Conservation (phyloP, 805 yeast genomes). For the Candida sanyiensis region DNA sequence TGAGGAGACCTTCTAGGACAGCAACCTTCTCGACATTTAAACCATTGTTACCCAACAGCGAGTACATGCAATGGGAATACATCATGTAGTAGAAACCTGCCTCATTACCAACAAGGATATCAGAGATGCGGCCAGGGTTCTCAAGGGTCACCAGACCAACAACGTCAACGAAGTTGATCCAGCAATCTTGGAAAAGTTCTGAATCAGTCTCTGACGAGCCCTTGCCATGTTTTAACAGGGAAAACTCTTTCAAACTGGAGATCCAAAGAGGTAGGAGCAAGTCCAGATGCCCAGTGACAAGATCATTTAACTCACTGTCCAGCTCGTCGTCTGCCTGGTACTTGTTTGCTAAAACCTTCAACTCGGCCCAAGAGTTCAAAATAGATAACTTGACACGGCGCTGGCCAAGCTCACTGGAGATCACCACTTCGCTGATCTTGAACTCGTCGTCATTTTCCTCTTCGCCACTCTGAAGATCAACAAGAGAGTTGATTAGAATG, state of each 20-base stretch:
- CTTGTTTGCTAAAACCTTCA: constrained; percentile 33
- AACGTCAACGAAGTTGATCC: constrained; percentile 77
- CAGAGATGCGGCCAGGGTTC: constrained; percentile 39
- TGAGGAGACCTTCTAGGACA: constrained; percentile 46
- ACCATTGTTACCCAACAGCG: constrained; percentile 42
- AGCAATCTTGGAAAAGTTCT: constrained; percentile 47
- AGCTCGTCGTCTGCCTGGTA: constrained; percentile 24
- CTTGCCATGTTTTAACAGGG: constrained; percentile 43
- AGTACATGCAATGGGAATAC: constrained; percentile 79
- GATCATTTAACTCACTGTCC: constrained; percentile 38
- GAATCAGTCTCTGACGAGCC: constrained; percentile 29
- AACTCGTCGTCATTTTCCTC: constrained; percentile 26
- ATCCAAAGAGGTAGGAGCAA: constrained; percentile 77
- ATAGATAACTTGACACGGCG: constrained; percentile 51
- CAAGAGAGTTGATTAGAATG: constrained; percentile 61
- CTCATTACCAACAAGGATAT: constrained; percentile 50
- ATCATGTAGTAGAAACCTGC: constrained; percentile 69
- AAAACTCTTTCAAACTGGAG: constrained; percentile 64
- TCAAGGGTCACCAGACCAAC: constrained; percentile 58
- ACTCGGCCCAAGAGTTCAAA: constrained; percentile 68
- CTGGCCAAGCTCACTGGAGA: constrained; percentile 36
- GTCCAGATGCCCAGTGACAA: constrained; percentile 51
- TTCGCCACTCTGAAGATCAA: constrained; percentile 36
- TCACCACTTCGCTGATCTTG: constrained; percentile 51
- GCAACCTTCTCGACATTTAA: constrained; percentile 25